Percentiles rank a stretch among this genome's conserved stretches.
These are phyloP conservation scores for Fonsecaea monophora DNA, from an alignment of 2,329 filamentous ascomycete genomes.

Conservation along the genomic window DNA sequence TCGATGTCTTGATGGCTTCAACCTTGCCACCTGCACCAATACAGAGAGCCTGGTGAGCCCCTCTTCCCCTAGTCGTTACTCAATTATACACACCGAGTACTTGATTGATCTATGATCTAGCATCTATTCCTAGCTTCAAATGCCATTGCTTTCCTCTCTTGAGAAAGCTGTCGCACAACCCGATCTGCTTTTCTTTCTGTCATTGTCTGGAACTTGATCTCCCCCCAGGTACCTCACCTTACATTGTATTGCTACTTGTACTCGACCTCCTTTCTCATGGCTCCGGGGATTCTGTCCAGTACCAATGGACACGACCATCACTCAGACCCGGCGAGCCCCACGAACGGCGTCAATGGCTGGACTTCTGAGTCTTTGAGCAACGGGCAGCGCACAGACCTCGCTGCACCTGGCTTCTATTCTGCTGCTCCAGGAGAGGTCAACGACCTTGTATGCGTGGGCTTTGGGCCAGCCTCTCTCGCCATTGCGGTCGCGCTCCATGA, in stretches of 20 bases:
- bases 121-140: conserved; percentile 1
- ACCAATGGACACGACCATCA: conserved; percentile 1
- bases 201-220: background rate
- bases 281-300: conserved; percentile 19
- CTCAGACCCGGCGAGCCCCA: conserved; percentile 9
- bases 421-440: conserved; percentile 65
- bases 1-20: background rate
- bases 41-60: too few relatives aligned
- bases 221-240: background rate
- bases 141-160: conserved; percentile 1
- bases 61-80: background rate
- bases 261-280: conserved; percentile 17
- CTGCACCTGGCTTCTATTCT: conserved; percentile 23
- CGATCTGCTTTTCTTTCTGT: background rate
- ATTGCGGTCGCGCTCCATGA: conserved; percentile 91
- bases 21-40: conserved; percentile 3
- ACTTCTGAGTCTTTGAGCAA: background rate
- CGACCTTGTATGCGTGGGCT: conserved; percentile 89
- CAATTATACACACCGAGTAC: background rate
- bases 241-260: background rate
- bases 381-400: conserved; percentile 3
- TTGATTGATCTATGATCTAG: background rate
- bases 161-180: background rate
- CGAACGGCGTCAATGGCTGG: conserved; percentile 16
- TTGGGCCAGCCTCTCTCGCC: conserved; percentile 87